phyloP scores from a whole-genome alignment of 495 filamentous ascomycete species.

The Pyrenula massariospora region DNA sequence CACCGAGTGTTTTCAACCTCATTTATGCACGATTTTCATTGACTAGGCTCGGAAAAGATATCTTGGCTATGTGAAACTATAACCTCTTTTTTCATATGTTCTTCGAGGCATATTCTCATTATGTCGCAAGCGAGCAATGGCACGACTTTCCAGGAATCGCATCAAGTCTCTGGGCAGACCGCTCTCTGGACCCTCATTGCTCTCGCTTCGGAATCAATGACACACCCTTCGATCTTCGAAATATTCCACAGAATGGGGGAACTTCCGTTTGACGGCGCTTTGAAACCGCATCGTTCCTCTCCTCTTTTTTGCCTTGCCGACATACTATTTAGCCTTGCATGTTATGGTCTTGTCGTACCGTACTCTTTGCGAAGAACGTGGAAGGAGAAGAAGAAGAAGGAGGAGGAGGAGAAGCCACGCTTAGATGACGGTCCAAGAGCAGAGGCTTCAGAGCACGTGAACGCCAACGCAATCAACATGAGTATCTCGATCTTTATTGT shows the following conservation, averaged over 20 bases:
- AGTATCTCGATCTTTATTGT: not conserved
- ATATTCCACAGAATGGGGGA: not conserved
- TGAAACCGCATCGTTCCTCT: not conserved
- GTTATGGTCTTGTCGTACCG: not conserved
- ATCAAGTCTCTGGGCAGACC: not conserved
- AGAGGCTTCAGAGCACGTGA: not conserved
- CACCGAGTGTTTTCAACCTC: too few species aligned
- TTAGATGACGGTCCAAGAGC: not conserved
- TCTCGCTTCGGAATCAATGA: not conserved
- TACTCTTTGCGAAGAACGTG: not conserved
- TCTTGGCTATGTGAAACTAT: too few species aligned
- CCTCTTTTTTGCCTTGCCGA: not conserved
- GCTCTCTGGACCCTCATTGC: not conserved
- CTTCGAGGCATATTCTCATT: too few species aligned
- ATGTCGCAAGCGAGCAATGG: not conserved
- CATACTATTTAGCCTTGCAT: not conserved
- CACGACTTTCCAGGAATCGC: not conserved
- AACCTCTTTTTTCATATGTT: too few species aligned
- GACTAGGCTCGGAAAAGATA: too few species aligned
- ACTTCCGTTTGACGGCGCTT: not conserved
- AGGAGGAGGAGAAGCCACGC: too few species aligned
- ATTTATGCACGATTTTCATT: too few species aligned
- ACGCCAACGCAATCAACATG: not conserved
- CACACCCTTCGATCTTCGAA: not conserved
- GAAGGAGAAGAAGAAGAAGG: not conserved